phyloP scores from a whole-genome alignment of 495 filamentous ascomycete genomes.

The Venustampulla echinocandica region DNA sequence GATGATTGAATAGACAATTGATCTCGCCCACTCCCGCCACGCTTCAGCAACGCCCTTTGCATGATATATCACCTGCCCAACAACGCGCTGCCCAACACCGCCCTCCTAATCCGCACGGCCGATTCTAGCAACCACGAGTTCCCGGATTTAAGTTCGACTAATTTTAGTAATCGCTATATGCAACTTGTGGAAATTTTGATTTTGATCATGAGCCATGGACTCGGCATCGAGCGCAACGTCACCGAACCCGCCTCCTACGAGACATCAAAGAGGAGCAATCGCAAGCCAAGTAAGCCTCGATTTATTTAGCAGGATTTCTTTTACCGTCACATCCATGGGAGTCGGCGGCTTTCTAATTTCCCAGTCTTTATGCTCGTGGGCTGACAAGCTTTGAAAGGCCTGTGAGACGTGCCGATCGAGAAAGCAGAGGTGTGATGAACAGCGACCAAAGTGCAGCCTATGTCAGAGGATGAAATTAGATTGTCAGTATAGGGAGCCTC shows the following conservation, averaged over 20 bases:
- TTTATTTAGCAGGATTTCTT: not conserved
- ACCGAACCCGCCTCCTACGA: not conserved
- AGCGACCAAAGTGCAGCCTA: constrained; percentile 68
- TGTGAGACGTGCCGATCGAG: constrained; percentile 78
- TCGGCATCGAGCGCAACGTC: constrained; percentile 10
- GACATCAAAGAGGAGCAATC: constrained; percentile 5
- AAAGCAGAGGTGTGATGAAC: constrained; percentile 88
- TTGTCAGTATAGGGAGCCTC: constrained; percentile 51
- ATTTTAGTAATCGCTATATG: not conserved
- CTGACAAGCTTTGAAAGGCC: constrained; percentile 37
- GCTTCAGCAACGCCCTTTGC: no score
- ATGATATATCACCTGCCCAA: no score
- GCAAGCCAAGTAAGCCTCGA: constrained; percentile 11
- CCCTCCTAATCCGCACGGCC: no score
- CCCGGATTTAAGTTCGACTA: not conserved
- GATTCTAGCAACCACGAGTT: no score
- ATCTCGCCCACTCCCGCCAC: no score
- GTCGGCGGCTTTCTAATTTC: no score
- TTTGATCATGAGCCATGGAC: constrained; percentile 11
- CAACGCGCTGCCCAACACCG: no score
- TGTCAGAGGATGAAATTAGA: constrained; percentile 43
- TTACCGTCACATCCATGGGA: no score
- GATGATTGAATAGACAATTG: no score
- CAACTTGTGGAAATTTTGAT: not conserved
- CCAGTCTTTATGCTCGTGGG: not conserved